Conservation (phyloP, 345 rosid genomes). For the Euphorbia pulcherrima region DNA sequence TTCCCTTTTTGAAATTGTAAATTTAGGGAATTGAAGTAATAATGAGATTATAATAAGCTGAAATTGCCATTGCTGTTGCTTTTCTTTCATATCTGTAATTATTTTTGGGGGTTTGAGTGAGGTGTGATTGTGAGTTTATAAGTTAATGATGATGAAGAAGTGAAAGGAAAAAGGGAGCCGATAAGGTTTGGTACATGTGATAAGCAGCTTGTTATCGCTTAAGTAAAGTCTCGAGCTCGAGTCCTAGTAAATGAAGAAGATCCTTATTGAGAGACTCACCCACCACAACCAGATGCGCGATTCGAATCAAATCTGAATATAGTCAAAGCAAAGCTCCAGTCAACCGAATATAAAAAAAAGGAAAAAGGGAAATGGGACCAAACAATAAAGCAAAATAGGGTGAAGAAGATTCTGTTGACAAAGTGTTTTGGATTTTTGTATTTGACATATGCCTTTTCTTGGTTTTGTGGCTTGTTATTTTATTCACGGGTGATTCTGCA, state of each 20-base stretch:
- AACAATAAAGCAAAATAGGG: background rate
- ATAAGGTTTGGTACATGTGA: no score
- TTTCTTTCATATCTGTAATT: no score
- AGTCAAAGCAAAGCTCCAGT: no score
- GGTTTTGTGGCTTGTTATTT: background rate
- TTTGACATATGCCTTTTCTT: background rate
- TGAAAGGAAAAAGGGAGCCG: background rate
- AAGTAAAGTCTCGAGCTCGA: no score
- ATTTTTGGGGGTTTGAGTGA: no score
- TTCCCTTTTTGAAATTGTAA: slow-evolving; percentile 19
- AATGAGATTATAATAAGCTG: background rate
- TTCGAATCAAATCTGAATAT: no score
- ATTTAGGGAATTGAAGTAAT: slow-evolving; percentile 11
- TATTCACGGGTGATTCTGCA: slow-evolving; percentile 11
- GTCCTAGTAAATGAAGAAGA: no score
- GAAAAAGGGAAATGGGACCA: no score
- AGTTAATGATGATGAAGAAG: background rate
- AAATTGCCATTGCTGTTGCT: background rate
- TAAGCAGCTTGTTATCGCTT: no score
- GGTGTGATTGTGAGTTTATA: no score
- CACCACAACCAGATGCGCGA: no score
- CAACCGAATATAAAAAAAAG: slow-evolving; percentile 5
- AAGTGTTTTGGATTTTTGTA: slow-evolving; percentile 14
- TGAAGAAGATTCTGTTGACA: slow-evolving; percentile 3
- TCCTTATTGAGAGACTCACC: no score